Evolutionary conservation across 2,329 filamentous ascomycete genomes (phyloP).

Genomic region (Chaetomiaceae sp.): DNA sequence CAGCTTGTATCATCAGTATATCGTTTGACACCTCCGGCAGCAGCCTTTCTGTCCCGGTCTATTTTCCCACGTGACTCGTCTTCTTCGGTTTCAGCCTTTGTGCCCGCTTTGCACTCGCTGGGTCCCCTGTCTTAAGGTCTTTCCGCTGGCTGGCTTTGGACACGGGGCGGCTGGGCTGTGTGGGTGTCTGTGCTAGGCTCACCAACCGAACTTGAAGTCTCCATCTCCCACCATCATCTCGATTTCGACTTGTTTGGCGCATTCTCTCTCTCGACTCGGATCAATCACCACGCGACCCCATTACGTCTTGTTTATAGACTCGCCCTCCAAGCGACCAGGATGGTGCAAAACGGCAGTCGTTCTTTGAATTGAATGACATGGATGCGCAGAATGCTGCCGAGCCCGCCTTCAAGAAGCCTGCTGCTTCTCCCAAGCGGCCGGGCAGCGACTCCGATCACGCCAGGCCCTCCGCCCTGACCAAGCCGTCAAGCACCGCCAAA

Average conservation of each 20-base stretch:
- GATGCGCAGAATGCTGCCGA: slow-evolving; percentile 65
- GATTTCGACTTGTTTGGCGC: slow-evolving; percentile 19
- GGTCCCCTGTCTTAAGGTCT: slow-evolving; percentile 9
- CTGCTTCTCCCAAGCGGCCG: slow-evolving; percentile 48
- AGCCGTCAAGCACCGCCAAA: slow-evolving; percentile 27
- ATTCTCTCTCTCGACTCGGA: slow-evolving; percentile 20
- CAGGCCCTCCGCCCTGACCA: slow-evolving; percentile 31
- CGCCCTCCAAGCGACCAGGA: slow-evolving; percentile 48
- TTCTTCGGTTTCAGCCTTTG: slow-evolving; percentile 11
- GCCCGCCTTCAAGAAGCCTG: slow-evolving; percentile 57
- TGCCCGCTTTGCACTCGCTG: neutral
- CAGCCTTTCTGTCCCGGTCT: slow-evolving; percentile 2
- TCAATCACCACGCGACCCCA: slow-evolving; percentile 23
- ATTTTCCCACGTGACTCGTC: slow-evolving; percentile 12
- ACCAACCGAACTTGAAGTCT: neutral
- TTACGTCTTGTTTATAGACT: slow-evolving; percentile 22
- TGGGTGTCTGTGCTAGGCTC: slow-evolving; percentile 13
- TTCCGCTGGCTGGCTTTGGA: slow-evolving; percentile 11
- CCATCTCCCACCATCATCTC: slow-evolving; percentile 10
- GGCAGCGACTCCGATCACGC: slow-evolving; percentile 35
- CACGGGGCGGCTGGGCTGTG: slow-evolving; percentile 22
- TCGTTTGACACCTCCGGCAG: slow-evolving; percentile 6
- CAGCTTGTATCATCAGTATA: slow-evolving; percentile 18
- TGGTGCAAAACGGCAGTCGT: slow-evolving; percentile 51
- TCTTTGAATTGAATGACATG: slow-evolving; percentile 60